phyloP scores from a whole-genome alignment of 129 eudicot genomes.

The Silybum marianum region DNA sequence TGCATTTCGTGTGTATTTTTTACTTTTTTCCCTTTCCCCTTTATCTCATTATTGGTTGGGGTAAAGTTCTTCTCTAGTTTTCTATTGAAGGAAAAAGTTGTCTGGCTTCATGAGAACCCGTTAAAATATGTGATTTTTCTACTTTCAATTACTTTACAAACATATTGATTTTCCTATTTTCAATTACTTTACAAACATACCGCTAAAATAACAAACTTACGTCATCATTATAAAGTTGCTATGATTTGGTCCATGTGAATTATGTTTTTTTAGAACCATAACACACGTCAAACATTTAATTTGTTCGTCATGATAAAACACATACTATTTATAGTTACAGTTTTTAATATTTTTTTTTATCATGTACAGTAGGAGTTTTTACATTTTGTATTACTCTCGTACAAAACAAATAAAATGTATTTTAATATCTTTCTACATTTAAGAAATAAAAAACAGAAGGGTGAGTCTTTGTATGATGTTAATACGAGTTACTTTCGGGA shows the following conservation, averaged over 20 bases:
- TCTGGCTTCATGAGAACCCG: constrained; percentile 1
- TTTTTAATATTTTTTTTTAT: neutral
- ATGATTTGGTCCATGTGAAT: neutral
- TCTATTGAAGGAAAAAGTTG: constrained; percentile 15
- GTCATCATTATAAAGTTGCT: neutral
- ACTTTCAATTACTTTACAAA: neutral
- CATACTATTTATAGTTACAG: neutral
- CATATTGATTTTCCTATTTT: neutral
- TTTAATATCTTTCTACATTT: neutral
- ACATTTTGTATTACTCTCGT: no score
- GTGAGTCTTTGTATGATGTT: constrained; percentile 19
- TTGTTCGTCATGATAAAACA: neutral
- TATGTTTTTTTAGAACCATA: neutral
- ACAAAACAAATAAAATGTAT: neutral
- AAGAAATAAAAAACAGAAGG: neutral
- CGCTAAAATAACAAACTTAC: neutral
- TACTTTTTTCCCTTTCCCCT: constrained; percentile 18
- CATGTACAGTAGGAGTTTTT: neutral
- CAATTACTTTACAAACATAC: neutral
- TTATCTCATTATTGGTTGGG: constrained; percentile 37
- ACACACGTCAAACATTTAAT: neutral
- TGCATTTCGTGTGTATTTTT: constrained; percentile 30
- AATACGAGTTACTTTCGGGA: constrained; percentile 26
- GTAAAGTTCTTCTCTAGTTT: constrained; percentile 34
- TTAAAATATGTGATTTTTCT: constrained; percentile 6